Conservation (phyloP, 2,329 filamentous ascomycete species). For the Pestalotiopsis sp. region DNA sequence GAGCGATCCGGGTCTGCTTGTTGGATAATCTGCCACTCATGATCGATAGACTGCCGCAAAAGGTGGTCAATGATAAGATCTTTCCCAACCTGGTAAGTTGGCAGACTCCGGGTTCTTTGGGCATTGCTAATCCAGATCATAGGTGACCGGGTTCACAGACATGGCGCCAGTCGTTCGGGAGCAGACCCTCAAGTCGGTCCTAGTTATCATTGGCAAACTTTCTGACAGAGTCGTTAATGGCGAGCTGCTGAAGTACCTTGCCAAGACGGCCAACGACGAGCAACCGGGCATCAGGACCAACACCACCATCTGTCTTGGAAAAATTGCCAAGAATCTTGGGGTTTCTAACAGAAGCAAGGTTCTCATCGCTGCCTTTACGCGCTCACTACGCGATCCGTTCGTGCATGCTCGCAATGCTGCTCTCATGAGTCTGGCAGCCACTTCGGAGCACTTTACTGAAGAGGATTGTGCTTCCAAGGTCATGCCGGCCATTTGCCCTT, state of each 20-base stretch:
- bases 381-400: conserved; percentile 90
- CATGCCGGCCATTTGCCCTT: conserved; percentile 81
- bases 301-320: conserved; percentile 95
- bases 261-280: conserved; percentile 96
- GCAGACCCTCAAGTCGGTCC: conserved; percentile 92
- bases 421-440: conserved; percentile 83
- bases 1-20: conserved; percentile 87
- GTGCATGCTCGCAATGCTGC: conserved; percentile 91
- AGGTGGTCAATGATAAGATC: conserved; percentile 92
- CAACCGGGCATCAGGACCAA: conserved; percentile 97
- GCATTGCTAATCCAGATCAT: conserved; percentile 2
- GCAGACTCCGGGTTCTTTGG: conserved; percentile 20
- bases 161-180: conserved; percentile 88
- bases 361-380: conserved; percentile 86
- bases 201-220: conserved; percentile 84
- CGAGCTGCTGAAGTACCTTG: conserved; percentile 85
- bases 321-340: conserved; percentile 89
- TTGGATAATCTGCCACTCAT: conserved; percentile 87
- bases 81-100: conserved; percentile 81
- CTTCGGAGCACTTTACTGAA: conserved; percentile 82
- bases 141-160: conserved; percentile 95
- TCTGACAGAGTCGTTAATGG: conserved; percentile 94
- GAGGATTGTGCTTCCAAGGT: conserved; percentile 88
- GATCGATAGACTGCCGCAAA: conserved; percentile 88
- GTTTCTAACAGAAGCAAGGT: conserved; percentile 82